Conservation (phyloP, 306 rosid species). For the Corylus avellana region DNA sequence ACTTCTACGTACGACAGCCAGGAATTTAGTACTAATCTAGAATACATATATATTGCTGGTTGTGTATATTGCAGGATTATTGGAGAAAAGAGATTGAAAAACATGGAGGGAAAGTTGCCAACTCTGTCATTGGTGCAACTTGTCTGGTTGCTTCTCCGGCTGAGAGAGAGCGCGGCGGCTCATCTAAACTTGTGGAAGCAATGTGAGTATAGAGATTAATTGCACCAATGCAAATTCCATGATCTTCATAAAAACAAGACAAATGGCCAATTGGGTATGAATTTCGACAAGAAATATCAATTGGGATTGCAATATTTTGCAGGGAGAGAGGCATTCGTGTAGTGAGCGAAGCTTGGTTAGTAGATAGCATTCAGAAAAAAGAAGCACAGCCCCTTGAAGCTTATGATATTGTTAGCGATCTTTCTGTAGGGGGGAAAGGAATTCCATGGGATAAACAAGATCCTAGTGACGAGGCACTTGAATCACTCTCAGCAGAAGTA, state of each 20-base stretch:
- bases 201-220: constrained; percentile 37
- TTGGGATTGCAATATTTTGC: constrained; percentile 6
- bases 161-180: constrained; percentile 70
- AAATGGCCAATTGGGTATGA: background rate
- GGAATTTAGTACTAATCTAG: background rate
- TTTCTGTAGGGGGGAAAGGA: constrained; percentile 68
- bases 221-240: background rate
- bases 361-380: constrained; percentile 73
- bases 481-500: constrained; percentile 74
- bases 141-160: constrained; percentile 71
- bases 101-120: constrained; percentile 69
- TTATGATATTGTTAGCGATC: constrained; percentile 73
- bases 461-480: constrained; percentile 76
- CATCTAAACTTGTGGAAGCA: constrained; percentile 70
- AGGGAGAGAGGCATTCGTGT: constrained; percentile 73
- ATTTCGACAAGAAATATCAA: background rate
- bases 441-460: constrained; percentile 83
- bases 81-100: constrained; percentile 72
- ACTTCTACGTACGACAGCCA: background rate
- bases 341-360: constrained; percentile 71
- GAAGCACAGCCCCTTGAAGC: constrained; percentile 79
- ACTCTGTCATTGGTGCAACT: constrained; percentile 62
- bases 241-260: background rate
- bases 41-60: background rate
- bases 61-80: constrained; percentile 42